Conservation (phyloP, 108 stramenopile species). For the Conticribra weissflogii region DNA sequence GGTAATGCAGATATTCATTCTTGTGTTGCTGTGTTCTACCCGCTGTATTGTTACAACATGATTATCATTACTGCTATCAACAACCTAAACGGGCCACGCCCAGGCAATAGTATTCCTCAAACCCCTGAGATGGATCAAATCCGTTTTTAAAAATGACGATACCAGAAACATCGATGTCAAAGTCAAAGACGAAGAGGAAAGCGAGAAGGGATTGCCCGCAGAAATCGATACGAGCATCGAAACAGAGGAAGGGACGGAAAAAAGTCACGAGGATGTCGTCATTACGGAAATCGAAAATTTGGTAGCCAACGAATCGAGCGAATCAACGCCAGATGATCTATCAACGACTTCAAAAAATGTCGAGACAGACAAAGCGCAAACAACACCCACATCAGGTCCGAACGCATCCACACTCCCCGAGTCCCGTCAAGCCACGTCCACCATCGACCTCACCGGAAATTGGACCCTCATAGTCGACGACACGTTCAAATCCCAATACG, state of each 20-base stretch:
- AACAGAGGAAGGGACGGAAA: background rate
- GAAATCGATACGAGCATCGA: background rate
- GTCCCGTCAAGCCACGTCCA: slow-evolving; percentile 7
- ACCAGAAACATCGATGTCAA: no score
- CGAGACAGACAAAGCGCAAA: no score
- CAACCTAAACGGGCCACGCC: no score
- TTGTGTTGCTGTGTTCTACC: no score
- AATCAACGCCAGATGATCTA: background rate
- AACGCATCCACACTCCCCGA: background rate
- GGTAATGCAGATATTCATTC: no score
- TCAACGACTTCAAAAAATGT: background rate
- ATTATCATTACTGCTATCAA: no score
- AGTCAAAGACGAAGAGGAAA: background rate
- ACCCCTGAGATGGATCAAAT: background rate
- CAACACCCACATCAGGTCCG: background rate
- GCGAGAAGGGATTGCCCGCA: background rate
- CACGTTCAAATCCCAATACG: slow-evolving; percentile 72
- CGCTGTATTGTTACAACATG: no score
- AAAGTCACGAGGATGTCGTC: slow-evolving; percentile 21
- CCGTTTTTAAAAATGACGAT: background rate
- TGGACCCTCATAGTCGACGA: slow-evolving; percentile 76
- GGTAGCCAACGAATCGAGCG: slow-evolving; percentile 9
- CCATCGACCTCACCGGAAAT: slow-evolving; percentile 69
- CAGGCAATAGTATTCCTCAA: background rate
- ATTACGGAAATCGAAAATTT: slow-evolving; percentile 24